A percentile compares a stretch with the other conserved stretches of the same genome.
phyloP scores from a whole-genome alignment of 2,329 filamentous ascomycete species.

The Trichoderma sp. region DNA sequence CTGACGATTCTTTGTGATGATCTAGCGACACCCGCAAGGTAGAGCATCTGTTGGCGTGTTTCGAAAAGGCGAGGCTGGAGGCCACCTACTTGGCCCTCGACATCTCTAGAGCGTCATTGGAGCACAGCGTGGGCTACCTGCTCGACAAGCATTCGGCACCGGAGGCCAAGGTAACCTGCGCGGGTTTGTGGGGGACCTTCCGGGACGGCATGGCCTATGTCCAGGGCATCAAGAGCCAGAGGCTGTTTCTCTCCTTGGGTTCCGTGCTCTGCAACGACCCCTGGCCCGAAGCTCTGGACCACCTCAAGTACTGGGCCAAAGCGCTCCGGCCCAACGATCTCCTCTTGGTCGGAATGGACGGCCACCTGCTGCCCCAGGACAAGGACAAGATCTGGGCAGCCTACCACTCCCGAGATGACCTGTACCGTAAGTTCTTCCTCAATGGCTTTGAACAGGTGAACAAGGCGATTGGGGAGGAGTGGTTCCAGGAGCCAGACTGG shows the following conservation, averaged over 20 bases:
- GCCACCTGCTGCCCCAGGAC: constrained; percentile 40
- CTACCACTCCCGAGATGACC: constrained; percentile 44
- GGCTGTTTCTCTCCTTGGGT: constrained; percentile 47
- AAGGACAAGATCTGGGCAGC: constrained; percentile 46
- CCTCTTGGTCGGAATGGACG: constrained; percentile 48
- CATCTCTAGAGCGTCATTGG: constrained; percentile 44
- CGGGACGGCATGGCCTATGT: constrained; percentile 41
- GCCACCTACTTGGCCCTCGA: constrained; percentile 46
- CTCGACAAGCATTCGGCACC: constrained; percentile 36
- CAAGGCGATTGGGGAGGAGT: constrained; percentile 39
- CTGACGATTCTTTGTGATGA: background rate
- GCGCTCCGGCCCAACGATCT: constrained; percentile 41
- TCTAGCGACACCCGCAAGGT: constrained; percentile 47
- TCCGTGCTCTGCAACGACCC: constrained; percentile 49
- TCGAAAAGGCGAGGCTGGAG: constrained; percentile 38
- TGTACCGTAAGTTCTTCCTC: constrained; percentile 44
- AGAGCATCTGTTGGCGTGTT: constrained; percentile 42
- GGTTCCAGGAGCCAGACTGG: constrained; percentile 45
- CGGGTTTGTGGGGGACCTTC: constrained; percentile 48
- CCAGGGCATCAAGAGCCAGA: constrained; percentile 37
- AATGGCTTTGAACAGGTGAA: constrained; percentile 47
- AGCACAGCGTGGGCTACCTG: constrained; percentile 41
- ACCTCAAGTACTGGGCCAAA: constrained; percentile 44
- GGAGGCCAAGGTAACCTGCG: constrained; percentile 39
- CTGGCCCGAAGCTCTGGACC: constrained; percentile 41